phyloP scores from a whole-genome alignment of 352 stramenopile species.

The Saprolegnia parasitica region DNA sequence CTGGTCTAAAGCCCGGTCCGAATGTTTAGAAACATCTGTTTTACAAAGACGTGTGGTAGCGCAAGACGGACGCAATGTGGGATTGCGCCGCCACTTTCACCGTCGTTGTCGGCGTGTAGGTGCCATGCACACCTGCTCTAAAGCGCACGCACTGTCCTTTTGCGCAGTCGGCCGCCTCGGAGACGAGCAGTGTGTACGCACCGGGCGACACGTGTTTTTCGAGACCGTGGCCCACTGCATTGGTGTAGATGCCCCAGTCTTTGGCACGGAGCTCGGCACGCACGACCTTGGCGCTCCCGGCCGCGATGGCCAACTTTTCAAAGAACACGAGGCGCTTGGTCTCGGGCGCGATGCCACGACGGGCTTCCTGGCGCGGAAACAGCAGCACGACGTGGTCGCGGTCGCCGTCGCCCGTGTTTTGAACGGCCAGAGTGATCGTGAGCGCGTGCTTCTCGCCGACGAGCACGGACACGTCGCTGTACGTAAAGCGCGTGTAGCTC shows the following conservation, averaged over 20 bases:
- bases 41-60: too few relatives aligned
- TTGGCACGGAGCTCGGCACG: not conserved
- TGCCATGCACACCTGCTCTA: too few relatives aligned
- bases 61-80: too few relatives aligned
- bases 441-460: conserved; percentile 34
- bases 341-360: conserved; percentile 57
- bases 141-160: too few relatives aligned
- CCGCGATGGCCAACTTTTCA: conserved; percentile 48
- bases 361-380: conserved; percentile 65
- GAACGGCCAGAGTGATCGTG: conserved; percentile 53
- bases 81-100: too few relatives aligned
- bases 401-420: conserved; percentile 49
- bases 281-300: not conserved
- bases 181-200: conserved; percentile 2
- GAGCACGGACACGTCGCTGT: conserved; percentile 48
- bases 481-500: conserved; percentile 62
- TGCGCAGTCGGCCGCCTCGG: too few relatives aligned
- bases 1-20: too few relatives aligned
- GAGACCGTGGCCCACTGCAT: not conserved
- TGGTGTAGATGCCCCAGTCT: conserved; percentile 13
- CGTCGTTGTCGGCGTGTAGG: too few relatives aligned
- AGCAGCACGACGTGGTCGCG: conserved; percentile 74
- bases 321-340: conserved; percentile 81
- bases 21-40: too few relatives aligned
- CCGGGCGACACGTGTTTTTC: not conserved